A percentile compares a stretch with the other conserved stretches of the same genome.
Conservation (phyloP, 2,329 filamentous ascomycete genomes). For the Fusarium decemcellulare region DNA sequence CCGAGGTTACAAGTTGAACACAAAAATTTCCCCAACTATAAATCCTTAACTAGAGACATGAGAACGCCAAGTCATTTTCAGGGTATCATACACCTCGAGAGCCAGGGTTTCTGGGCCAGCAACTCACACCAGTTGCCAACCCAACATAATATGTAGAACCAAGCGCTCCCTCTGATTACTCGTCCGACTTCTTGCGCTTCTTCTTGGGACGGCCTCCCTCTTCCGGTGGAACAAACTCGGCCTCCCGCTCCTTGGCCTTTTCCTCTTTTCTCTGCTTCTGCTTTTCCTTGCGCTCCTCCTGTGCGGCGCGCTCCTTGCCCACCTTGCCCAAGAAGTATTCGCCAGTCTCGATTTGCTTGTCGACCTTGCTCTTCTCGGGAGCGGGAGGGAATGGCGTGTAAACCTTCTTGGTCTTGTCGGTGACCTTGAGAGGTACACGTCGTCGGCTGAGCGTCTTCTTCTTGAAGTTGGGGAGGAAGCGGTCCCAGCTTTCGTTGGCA, state of each 20-base stretch:
- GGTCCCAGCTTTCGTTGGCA: constrained; percentile 91
- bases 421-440: constrained; percentile 85
- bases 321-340: constrained; percentile 97
- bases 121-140: constrained; percentile 41
- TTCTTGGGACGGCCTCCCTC: constrained; percentile 77
- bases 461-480: constrained; percentile 98
- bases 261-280: constrained; percentile 91
- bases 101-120: constrained; percentile 26
- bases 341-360: constrained; percentile 96
- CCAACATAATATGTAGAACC: constrained; percentile 29
- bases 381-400: constrained; percentile 98
- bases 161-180: constrained; percentile 42
- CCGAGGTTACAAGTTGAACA: background rate
- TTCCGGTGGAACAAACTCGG: constrained; percentile 89
- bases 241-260: constrained; percentile 86
- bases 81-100: constrained; percentile 49
- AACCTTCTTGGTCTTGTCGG: constrained; percentile 92
- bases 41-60: constrained; percentile 33
- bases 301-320: constrained; percentile 86
- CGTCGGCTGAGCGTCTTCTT: constrained; percentile 90
- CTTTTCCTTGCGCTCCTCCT: constrained; percentile 85
- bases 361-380: constrained; percentile 99
- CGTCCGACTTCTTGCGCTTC: constrained; percentile 71
- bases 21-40: constrained; percentile 23
- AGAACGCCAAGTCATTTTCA: constrained; percentile 45